Base-by-base conservation (phyloP, 805 yeast genomes). In the Candida morakotiae region DNA sequence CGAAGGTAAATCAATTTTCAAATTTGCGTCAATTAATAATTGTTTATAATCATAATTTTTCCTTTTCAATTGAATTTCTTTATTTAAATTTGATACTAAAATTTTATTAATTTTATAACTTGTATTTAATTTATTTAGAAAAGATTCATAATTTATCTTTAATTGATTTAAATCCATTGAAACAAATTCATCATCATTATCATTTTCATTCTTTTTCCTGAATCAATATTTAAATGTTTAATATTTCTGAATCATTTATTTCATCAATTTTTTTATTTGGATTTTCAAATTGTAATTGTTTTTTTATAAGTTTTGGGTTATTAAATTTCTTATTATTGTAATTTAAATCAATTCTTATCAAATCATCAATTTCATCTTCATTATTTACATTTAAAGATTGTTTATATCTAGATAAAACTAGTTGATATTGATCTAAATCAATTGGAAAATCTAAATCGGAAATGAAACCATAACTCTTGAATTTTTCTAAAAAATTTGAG, bases 41-140 rank as follows among this genome's bases (percentile, higher is more conserved):
- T 73, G 77, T 37, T 69, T 74, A 5, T 55, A 45, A 5, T 55
- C 39, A 70, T 72, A 71, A 19, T 68, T 41, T 24, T 57, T 50
- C 25, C 76, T 55, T 29, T 62, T 62, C 28, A 58, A 55, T 29
- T 54, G 47, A 10, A 61, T 39, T 1, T 55, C 43, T 1, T 37
- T 34, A 5, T 42, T 43, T 22, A 72, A 49, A 24, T 65, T 53
- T 4, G 43, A 45, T 6, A 56, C 53, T 18, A 69, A 58, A 6
- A 69, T 38, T 38, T 62, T 53, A 38, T 68, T 64, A 17, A 72
- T 61, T 35, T 61, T 66, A 11, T 47, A 37, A 2, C 66, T 62
- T 41, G 77, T 70, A 16, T 60, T 47, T 11, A 62, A 57, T 34
- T 61, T 55, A 26, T 60, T 51, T 14, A 47, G 43, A 30, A 73